A percentile compares a stretch with the other conserved stretches of the same genome.
Conservation (phyloP, 495 filamentous ascomycete genomes). For the Lasiosphaeria miniovina region DNA sequence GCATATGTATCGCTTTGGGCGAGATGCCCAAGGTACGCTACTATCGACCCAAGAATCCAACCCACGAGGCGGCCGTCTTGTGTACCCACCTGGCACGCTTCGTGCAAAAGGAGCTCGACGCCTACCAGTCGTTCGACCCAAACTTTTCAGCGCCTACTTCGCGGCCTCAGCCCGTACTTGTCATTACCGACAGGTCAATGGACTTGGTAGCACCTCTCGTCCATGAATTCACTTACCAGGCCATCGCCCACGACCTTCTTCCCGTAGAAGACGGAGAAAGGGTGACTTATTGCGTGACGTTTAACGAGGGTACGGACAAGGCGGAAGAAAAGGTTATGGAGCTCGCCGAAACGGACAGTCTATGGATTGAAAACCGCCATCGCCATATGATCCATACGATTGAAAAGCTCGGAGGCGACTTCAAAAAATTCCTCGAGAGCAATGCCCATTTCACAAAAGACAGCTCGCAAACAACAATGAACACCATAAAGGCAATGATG, state of each 20-base stretch:
- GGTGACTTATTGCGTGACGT: conserved; percentile 72
- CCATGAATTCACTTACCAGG: conserved; percentile 98
- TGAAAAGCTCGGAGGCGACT: conserved; percentile 87
- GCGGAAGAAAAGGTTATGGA: conserved; percentile 85
- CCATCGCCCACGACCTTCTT: conserved; percentile 92
- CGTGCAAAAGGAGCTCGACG: conserved; percentile 84
- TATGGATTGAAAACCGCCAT: conserved; percentile 93
- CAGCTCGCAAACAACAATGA: conserved; percentile 66
- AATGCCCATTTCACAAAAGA: conserved; percentile 91
- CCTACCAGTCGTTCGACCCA: conserved; percentile 73
- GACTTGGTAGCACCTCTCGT: conserved; percentile 81
- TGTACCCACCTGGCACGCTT: conserved; percentile 88
- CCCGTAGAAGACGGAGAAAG: conserved; percentile 85
- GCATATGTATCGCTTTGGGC: conserved; percentile 76
- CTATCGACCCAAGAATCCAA: conserved; percentile 68
- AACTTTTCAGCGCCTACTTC: conserved; percentile 80
- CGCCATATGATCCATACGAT: conserved; percentile 98
- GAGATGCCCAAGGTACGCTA: conserved; percentile 91
- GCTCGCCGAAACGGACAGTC: conserved; percentile 80
- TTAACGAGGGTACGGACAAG: conserved; percentile 65
- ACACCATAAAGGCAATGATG: conserved; percentile 95
- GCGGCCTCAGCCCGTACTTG: conserved; percentile 76
- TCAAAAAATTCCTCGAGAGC: conserved; percentile 82
- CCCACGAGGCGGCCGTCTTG: conserved; percentile 83
- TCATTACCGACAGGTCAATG: conserved; percentile 90